Conservation (phyloP, 305 asterid species). For the Lippia alba region DNA sequence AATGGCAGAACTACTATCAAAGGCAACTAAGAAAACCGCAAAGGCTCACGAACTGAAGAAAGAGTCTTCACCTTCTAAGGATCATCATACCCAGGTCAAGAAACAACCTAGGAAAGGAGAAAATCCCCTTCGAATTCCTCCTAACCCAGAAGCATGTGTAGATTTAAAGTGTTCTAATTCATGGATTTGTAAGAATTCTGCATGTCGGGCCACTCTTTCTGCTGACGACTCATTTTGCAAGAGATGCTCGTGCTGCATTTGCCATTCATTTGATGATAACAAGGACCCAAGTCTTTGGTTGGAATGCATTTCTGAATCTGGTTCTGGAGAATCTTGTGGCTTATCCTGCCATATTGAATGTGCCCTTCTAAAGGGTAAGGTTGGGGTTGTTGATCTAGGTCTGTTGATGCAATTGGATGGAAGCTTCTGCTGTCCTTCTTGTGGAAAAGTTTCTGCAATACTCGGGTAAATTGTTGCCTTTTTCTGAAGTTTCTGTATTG, state of each 20-base stretch:
- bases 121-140: conserved; percentile 74
- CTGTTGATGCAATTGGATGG: conserved; percentile 93
- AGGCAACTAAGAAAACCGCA: conserved; percentile 41
- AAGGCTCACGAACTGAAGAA: conserved; percentile 48
- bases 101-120: conserved; percentile 80
- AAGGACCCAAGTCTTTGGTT: conserved; percentile 98
- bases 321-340: conserved; percentile 78
- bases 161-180: conserved; percentile 62
- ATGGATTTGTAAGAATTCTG: conserved; percentile 86
- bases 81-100: conserved; percentile 61
- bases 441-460: conserved; percentile 93
- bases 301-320: conserved; percentile 84
- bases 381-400: conserved; percentile 85
- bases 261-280: conserved; percentile 90
- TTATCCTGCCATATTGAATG: conserved; percentile 94
- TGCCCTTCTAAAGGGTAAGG: conserved; percentile 83
- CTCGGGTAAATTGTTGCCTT: conserved; percentile 68
- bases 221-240: conserved; percentile 84
- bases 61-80: conserved; percentile 45
- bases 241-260: conserved; percentile 96
- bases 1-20: conserved; percentile 49
- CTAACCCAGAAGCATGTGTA: conserved; percentile 50
- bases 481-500: background rate
- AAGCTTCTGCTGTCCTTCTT: conserved; percentile 93
- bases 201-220: conserved; percentile 83